Evolutionary conservation across 257 asterid genomes (phyloP).

Genomic region (Solanum medicagineum): DNA sequence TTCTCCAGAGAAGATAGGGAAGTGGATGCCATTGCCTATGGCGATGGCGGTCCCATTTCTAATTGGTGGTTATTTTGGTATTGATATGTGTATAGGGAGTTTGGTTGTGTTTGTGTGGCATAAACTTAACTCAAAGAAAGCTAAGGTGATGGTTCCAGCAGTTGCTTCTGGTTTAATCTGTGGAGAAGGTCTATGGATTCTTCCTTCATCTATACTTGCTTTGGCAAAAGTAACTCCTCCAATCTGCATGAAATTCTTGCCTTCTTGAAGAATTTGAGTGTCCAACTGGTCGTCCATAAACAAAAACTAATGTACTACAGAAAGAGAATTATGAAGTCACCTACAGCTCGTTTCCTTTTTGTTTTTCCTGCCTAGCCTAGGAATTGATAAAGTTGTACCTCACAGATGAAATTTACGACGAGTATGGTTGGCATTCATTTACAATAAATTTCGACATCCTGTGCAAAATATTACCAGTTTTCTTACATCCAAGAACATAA

Average conservation of each 20-base stretch:
- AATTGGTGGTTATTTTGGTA: constrained; percentile 59
- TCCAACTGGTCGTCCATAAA: not conserved
- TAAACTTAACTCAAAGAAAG: constrained; percentile 30
- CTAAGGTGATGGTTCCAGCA: constrained; percentile 61
- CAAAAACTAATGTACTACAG: not conserved
- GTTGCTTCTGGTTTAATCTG: constrained; percentile 82
- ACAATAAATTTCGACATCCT: not conserved
- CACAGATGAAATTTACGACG: not conserved
- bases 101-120: constrained; percentile 53
- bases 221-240: constrained; percentile 66
- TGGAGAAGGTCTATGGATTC: constrained; percentile 82
- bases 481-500: not conserved
- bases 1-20: constrained; percentile 36
- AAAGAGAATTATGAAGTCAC: not conserved
- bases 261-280: constrained; percentile 11
- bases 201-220: constrained; percentile 71
- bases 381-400: not conserved
- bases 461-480: not conserved
- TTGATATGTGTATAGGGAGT: constrained; percentile 89
- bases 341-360: not conserved
- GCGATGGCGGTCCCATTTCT: constrained; percentile 87
- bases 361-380: not conserved
- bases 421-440: not conserved
- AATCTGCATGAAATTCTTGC: constrained; percentile 64
- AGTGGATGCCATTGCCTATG: constrained; percentile 75